phyloP scores from a whole-genome alignment of 257 asterid genomes.

The Capsicum rhomboideum region DNA sequence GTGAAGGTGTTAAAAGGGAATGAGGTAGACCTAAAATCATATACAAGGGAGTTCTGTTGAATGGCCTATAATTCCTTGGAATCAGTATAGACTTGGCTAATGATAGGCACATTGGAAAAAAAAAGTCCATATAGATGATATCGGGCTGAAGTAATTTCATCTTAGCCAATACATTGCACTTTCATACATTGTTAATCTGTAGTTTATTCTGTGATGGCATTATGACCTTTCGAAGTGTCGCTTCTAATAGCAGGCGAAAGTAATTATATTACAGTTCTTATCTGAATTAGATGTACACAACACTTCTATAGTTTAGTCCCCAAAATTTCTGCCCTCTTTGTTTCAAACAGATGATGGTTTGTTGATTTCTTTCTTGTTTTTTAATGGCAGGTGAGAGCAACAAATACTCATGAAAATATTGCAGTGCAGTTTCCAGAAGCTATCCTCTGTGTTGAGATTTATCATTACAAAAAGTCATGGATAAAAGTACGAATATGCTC shows the following conservation, averaged over 20 bases:
- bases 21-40: not conserved
- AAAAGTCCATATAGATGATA: not conserved
- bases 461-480: conserved; percentile 50
- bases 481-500: conserved; percentile 36
- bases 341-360: not conserved
- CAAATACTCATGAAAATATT: conserved; percentile 28
- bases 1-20: not conserved
- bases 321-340: not conserved
- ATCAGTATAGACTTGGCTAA: not conserved
- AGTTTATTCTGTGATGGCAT: not conserved
- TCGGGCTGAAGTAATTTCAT: not conserved
- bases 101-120: not conserved
- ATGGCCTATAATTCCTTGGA: not conserved
- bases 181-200: not conserved
- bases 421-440: conserved; percentile 68
- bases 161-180: not conserved
- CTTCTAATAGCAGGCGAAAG: not conserved
- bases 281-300: not conserved
- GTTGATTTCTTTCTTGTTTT: not conserved
- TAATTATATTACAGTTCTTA: not conserved
- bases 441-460: conserved; percentile 67
- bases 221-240: not conserved
- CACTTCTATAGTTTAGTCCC: not conserved
- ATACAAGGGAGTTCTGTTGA: not conserved
- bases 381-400: conserved; percentile 48